A percentile compares a stretch with the other conserved stretches of the same genome.
Conservation (phyloP, 768 basidiomycete species). For the Mycena kentingensis region DNA sequence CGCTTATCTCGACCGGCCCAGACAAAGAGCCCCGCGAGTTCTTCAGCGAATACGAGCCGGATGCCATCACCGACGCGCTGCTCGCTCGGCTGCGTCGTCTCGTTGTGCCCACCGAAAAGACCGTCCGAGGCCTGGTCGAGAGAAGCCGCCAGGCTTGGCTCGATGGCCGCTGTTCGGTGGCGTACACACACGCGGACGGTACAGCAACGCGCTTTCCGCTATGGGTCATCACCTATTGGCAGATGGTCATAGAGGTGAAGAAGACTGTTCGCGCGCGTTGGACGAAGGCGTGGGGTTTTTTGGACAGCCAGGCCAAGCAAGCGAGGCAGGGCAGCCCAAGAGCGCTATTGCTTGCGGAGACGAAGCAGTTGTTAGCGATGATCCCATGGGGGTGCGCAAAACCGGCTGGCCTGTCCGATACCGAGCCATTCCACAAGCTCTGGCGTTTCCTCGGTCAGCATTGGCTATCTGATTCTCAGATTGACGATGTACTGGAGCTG, state of each 20-base stretch:
- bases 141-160: conserved; percentile 3
- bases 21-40: background rate
- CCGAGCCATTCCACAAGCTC: background rate
- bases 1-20: background rate
- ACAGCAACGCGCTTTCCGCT: conserved; percentile 7
- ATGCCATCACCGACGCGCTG: background rate
- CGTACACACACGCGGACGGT: conserved; percentile 7
- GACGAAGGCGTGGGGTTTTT: background rate
- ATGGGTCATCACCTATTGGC: conserved; percentile 8
- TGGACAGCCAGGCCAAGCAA: background rate
- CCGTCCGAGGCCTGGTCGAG: background rate
- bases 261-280: background rate
- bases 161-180: conserved; percentile 3
- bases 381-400: conserved; percentile 9
- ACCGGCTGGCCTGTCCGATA: background rate
- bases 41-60: conserved; percentile 1
- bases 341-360: background rate
- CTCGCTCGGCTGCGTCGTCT: conserved; percentile 2
- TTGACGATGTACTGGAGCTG: conserved; percentile 4
- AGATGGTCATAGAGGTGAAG: conserved; percentile 1
- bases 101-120: background rate
- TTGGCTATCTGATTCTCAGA: conserved; percentile 1
- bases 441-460: conserved; percentile 9
- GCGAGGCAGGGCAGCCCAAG: background rate
- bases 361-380: background rate